Percentiles rank a stretch among this genome's conserved stretches.
phyloP scores from a whole-genome alignment of 177 flowering plant species.

The Vitis hybrid region DNA sequence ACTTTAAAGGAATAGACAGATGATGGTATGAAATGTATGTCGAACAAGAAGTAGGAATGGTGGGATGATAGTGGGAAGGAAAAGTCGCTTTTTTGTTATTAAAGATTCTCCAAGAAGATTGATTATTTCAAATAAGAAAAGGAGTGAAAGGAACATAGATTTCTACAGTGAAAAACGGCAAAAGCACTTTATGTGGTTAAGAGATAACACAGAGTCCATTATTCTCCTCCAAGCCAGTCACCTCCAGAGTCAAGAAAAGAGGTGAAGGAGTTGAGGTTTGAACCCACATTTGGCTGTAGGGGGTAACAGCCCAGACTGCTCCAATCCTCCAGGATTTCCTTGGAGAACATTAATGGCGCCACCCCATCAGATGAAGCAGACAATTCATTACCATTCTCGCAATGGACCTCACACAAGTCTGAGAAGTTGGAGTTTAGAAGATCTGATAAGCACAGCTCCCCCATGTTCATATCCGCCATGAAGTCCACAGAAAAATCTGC shows the following conservation, averaged over 20 bases:
- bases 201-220: neutral
- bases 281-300: neutral
- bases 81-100: too few relatives aligned
- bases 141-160: too few relatives aligned
- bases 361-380: neutral
- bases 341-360: neutral
- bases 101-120: too few relatives aligned
- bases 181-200: too few relatives aligned
- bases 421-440: slow-evolving; percentile 20
- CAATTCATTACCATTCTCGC: neutral
- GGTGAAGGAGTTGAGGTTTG: slow-evolving; percentile 12
- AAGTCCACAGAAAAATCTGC: neutral
- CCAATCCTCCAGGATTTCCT: slow-evolving; percentile 16
- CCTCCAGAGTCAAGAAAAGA: slow-evolving; percentile 21
- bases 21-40: too few relatives aligned
- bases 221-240: slow-evolving; percentile 13
- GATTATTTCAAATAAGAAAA: too few relatives aligned
- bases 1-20: too few relatives aligned
- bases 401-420: neutral
- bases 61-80: too few relatives aligned
- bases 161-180: too few relatives aligned
- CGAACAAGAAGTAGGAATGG: too few relatives aligned
- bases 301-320: neutral
- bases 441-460: slow-evolving; percentile 15
- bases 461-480: slow-evolving; percentile 13